Evolutionary conservation across 495 filamentous ascomycete species (phyloP), one percentile per base, ranked within the genome.

Genomic region (Penicillium egyptiacum): DNA sequence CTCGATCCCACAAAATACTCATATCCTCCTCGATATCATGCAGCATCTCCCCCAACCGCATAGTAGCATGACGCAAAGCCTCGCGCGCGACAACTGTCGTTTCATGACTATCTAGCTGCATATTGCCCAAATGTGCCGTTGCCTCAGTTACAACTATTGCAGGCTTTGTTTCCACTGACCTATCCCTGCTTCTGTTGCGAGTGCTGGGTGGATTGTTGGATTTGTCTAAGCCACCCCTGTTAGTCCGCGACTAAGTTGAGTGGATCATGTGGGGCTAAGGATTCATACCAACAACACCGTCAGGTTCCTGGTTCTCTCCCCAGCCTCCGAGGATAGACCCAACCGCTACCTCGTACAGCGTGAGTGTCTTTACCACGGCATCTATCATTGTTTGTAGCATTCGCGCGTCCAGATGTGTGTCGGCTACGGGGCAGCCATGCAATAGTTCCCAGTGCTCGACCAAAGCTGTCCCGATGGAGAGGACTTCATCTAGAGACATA

Each of bases 11-110:
- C 0, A 43, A 8, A 19, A 20, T 43, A 43, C 19, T 22, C 41
- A 43, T 43, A 43, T 44, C 42, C 42, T 42, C 40, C 40, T 44
- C 42, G 11, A 44, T 44, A 44, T 44, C 42, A 16, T 44, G 42
- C 42, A 44, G 20, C 42, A 44, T 44, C 42, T 44, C 20, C 20
- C 42, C 42, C 42, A 44, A 44, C 20, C 20, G 42, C 42, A 44
- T 44, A 10, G 42, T 23, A 44, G 20, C 42, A 44, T 44, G 20
- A 25, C 20, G 42, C 42, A 44, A 25, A 44, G 42, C 2, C 42
- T 25, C 42, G 8, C 42, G 42, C 20, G 42, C 11, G 2, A 25
- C 42, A 16, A 44, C 2, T 11, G 20, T 14, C 11, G 4, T 25
- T 44, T 44, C 42, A 14, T 16, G 20, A 3, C 42, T 25, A 44